These are phyloP conservation scores for Penicillium sp. DNA, from an alignment of 2,329 filamentous ascomycete species.

Conservation along the genomic window DNA sequence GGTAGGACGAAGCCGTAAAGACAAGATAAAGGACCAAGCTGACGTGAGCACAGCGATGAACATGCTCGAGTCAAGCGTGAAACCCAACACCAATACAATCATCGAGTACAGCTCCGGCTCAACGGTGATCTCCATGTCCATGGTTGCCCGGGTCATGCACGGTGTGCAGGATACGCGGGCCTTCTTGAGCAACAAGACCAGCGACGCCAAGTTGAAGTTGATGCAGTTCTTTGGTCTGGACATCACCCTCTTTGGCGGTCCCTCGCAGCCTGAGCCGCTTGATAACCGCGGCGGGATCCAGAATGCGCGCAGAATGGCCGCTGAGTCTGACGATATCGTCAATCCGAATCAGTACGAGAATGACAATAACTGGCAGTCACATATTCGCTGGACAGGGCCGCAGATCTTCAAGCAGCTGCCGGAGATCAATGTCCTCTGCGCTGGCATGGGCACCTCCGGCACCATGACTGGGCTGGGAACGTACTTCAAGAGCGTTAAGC, in stretches of 20 bases:
- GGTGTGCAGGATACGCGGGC: slow-evolving; percentile 51
- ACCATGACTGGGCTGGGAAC: slow-evolving; percentile 49
- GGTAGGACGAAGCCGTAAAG: slow-evolving; percentile 13
- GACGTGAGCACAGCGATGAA: slow-evolving; percentile 42
- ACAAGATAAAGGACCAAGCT: not conserved
- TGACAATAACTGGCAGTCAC: slow-evolving; percentile 42
- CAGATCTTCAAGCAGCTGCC: slow-evolving; percentile 55
- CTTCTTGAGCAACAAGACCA: slow-evolving; percentile 57
- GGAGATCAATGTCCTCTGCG: slow-evolving; percentile 53
- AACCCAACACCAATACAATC: slow-evolving; percentile 47
- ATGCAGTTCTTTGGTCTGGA: slow-evolving; percentile 58
- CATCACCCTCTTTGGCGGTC: slow-evolving; percentile 56
- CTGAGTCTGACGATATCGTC: slow-evolving; percentile 41
- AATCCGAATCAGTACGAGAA: slow-evolving; percentile 58
- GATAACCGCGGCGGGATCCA: slow-evolving; percentile 53
- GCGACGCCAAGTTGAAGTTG: slow-evolving; percentile 48
- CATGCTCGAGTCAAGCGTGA: slow-evolving; percentile 44
- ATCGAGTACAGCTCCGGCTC: slow-evolving; percentile 60
- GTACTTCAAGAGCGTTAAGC: slow-evolving; percentile 48
- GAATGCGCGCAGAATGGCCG: slow-evolving; percentile 42
- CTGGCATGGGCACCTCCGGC: slow-evolving; percentile 55
- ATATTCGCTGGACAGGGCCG: slow-evolving; percentile 56
- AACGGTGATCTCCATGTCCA: slow-evolving; percentile 57
- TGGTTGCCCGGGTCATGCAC: slow-evolving; percentile 51
- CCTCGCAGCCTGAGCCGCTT: slow-evolving; percentile 53